phyloP scores from a whole-genome alignment of 2,329 filamentous ascomycete genomes.

The Colletotrichum aenigma region DNA sequence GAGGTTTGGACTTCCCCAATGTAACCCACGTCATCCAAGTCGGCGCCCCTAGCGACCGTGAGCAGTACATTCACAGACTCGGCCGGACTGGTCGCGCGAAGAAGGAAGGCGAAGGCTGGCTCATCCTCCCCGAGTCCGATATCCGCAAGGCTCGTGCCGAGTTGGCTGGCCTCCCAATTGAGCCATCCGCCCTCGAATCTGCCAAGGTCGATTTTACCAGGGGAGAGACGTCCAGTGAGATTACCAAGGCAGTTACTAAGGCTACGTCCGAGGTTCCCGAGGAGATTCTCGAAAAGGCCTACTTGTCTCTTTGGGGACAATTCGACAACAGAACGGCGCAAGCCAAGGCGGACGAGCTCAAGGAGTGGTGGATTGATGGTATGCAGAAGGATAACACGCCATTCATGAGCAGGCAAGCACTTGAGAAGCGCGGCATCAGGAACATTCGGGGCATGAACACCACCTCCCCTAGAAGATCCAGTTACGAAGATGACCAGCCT shows the following conservation, averaged over 20 bases:
- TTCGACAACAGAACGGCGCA: constrained; percentile 33
- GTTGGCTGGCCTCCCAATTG: constrained; percentile 65
- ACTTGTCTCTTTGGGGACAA: constrained; percentile 62
- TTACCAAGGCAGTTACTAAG: constrained; percentile 29
- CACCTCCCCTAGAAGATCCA: background rate
- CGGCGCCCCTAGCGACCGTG: constrained; percentile 66
- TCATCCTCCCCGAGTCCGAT: constrained; percentile 66
- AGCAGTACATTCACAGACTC: constrained; percentile 78
- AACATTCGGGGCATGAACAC: constrained; percentile 38
- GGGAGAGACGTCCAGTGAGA: constrained; percentile 20
- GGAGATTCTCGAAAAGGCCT: constrained; percentile 43
- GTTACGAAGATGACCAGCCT: background rate
- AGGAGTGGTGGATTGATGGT: constrained; percentile 53
- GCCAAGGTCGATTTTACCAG: constrained; percentile 54
- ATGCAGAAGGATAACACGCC: constrained; percentile 51
- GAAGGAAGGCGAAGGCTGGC: constrained; percentile 73
- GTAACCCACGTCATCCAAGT: constrained; percentile 83
- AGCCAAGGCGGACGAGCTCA: constrained; percentile 52
- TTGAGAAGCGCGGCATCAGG: constrained; percentile 33
- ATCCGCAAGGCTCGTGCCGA: constrained; percentile 48
- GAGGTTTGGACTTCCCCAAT: constrained; percentile 83
- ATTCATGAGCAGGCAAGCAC: constrained; percentile 23
- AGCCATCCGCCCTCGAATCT: constrained; percentile 57
- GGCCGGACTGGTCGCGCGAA: constrained; percentile 79
- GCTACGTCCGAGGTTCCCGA: constrained; percentile 43